Evolutionary conservation across 2,329 filamentous ascomycete species (phyloP).

Genomic region (Pyrenochaeta sp.): DNA sequence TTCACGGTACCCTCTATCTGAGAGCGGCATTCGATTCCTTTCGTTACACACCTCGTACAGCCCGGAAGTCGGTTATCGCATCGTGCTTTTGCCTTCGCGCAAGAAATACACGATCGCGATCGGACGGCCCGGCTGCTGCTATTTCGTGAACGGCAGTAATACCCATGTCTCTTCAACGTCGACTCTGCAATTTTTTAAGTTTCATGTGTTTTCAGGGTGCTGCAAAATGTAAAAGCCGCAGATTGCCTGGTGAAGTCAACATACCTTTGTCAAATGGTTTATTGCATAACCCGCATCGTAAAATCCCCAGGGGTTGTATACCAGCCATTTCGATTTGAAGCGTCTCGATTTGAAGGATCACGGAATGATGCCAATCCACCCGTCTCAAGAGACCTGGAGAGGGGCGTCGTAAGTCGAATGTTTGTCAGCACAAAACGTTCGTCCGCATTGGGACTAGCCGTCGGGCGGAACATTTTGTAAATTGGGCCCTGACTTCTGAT

Average conservation of each 20-base stretch:
- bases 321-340: slow-evolving; percentile 2
- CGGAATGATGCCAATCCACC: background rate
- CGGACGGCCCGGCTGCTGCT: background rate
- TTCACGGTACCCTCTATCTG: background rate
- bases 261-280: slow-evolving; percentile 16
- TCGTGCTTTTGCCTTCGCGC: slow-evolving; percentile 9
- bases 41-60: slow-evolving; percentile 6
- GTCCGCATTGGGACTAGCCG: background rate
- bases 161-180: slow-evolving; percentile 11
- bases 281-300: slow-evolving; percentile 7
- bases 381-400: background rate
- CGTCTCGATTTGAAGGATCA: background rate
- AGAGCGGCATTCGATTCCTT: slow-evolving; percentile 9
- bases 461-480: slow-evolving; percentile 12
- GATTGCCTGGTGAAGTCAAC: background rate
- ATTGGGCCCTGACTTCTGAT: background rate
- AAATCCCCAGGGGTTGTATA: background rate
- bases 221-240: background rate
- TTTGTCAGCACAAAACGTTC: slow-evolving; percentile 5
- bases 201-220: background rate
- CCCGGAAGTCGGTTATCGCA: slow-evolving; percentile 3
- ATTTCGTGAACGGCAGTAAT: slow-evolving; percentile 12
- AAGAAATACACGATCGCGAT: slow-evolving; percentile 4
- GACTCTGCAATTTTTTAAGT: slow-evolving; percentile 5
- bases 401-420: background rate